Evolutionary conservation across 768 basidiomycete species (phyloP).

Genomic region (Xerocomellus amylosporus): DNA sequence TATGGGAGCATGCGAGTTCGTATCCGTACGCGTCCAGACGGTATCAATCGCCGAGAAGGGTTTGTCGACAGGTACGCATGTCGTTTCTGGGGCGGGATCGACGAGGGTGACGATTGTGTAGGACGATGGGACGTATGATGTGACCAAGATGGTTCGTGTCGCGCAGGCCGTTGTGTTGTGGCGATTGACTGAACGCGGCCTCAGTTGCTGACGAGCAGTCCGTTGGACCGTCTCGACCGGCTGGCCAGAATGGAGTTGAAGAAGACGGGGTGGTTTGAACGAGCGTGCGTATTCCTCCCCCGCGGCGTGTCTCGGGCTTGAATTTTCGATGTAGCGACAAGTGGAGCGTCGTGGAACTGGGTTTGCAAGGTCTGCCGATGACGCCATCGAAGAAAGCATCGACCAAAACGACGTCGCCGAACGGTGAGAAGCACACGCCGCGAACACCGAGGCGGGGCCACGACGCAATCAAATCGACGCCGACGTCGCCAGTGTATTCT

Average conservation of each 20-base stretch:
- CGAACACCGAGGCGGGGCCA: not conserved
- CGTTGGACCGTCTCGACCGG: slow-evolving; percentile 29
- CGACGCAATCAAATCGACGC: not conserved
- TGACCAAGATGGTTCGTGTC: slow-evolving; percentile 29
- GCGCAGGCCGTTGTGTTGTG: not conserved
- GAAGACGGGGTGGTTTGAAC: slow-evolving; percentile 32
- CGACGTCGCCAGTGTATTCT: slow-evolving; percentile 2
- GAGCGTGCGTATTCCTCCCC: slow-evolving; percentile 11
- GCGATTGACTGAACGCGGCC: slow-evolving; percentile 4
- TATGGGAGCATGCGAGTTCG: slow-evolving; percentile 16
- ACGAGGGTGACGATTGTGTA: slow-evolving; percentile 4
- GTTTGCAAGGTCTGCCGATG: slow-evolving; percentile 11
- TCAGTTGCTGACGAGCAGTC: slow-evolving; percentile 25
- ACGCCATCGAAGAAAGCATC: slow-evolving; percentile 2
- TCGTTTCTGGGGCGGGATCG: not conserved
- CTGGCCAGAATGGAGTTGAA: slow-evolving; percentile 29
- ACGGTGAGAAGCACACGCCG: not conserved
- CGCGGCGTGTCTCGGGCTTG: not conserved
- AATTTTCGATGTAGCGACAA: slow-evolving; percentile 22
- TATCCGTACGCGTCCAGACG: slow-evolving; percentile 13
- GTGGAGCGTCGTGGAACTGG: slow-evolving; percentile 27
- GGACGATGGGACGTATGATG: slow-evolving; percentile 16
- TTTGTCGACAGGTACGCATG: slow-evolving; percentile 15
- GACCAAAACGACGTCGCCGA: not conserved
- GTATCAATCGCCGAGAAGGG: not conserved